Evolutionary conservation across 2,329 filamentous ascomycete genomes (phyloP).

Genomic region (Diaporthe citri): DNA sequence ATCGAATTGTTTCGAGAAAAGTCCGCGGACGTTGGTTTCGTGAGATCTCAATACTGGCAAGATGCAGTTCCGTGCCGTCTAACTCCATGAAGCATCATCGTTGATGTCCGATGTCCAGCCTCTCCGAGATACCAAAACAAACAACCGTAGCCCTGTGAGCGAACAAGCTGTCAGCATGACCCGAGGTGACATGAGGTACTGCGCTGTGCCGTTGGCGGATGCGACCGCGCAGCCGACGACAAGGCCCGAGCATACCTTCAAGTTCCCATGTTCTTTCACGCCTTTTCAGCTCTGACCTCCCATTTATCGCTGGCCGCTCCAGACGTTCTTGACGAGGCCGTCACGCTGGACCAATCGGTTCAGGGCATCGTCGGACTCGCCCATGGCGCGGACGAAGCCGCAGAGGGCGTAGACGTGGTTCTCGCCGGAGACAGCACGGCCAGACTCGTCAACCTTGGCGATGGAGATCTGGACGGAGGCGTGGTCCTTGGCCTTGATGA

Average conservation of each 20-base stretch:
- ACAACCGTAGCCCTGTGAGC: slow-evolving; percentile 36
- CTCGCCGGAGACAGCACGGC: slow-evolving; percentile 91
- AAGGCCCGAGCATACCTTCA: slow-evolving; percentile 40
- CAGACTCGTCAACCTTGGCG: slow-evolving; percentile 99
- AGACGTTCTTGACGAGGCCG: slow-evolving; percentile 96
- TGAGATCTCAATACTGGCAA: slow-evolving; percentile 41
- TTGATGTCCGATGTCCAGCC: slow-evolving; percentile 41
- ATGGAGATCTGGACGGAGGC: slow-evolving; percentile 97
- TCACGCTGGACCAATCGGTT: slow-evolving; percentile 97
- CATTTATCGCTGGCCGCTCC: slow-evolving; percentile 79
- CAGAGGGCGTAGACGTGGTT: slow-evolving; percentile 97
- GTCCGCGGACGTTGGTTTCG: slow-evolving; percentile 39
- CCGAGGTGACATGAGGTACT: background rate
- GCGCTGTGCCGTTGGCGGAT: background rate
- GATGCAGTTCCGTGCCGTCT: slow-evolving; percentile 42
- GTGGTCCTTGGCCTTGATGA: slow-evolving; percentile 99
- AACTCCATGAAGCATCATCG: slow-evolving; percentile 41
- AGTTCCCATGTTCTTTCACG: slow-evolving; percentile 43
- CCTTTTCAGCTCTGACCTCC: slow-evolving; percentile 38
- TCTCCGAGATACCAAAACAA: slow-evolving; percentile 39
- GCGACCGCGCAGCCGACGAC: background rate
- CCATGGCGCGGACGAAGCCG: slow-evolving; percentile 97
- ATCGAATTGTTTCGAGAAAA: slow-evolving; percentile 34
- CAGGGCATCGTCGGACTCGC: slow-evolving; percentile 95
- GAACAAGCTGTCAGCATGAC: slow-evolving; percentile 18